A percentile compares a stretch with the other conserved stretches of the same genome.
Conservation (phyloP, 805 yeast genomes). For the Candida awuae region DNA sequence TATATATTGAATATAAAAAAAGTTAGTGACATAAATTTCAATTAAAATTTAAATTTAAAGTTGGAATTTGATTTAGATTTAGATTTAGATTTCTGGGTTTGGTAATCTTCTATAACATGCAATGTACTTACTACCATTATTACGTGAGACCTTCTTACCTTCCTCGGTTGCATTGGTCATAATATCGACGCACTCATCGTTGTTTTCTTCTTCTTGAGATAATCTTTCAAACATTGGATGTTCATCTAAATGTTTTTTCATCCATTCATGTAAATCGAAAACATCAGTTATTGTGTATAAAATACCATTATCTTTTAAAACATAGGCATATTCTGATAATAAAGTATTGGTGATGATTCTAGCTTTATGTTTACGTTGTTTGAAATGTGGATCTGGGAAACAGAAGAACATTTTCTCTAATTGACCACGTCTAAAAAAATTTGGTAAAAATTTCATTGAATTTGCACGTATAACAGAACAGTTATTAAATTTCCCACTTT, state of each 20-base stretch:
- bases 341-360: conserved; percentile 88
- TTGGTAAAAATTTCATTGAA: conserved; percentile 95
- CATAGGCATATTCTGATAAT: conserved; percentile 87
- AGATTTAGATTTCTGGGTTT: conserved; percentile 34
- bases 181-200: conserved; percentile 73
- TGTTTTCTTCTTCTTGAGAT: conserved; percentile 65
- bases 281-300: conserved; percentile 96
- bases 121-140: conserved; percentile 76
- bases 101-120: conserved; percentile 81
- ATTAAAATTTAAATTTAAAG: no score
- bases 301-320: conserved; percentile 76
- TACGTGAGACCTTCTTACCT: conserved; percentile 92
- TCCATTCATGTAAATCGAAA: conserved; percentile 88
- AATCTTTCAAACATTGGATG: conserved; percentile 89
- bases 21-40: no score
- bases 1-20: no score
- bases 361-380: conserved; percentile 95
- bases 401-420: conserved; percentile 91
- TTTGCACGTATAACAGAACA: conserved; percentile 88
- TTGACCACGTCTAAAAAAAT: conserved; percentile 79
- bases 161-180: conserved; percentile 96
- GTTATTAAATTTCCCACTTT: conserved; percentile 51
- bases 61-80: not conserved
- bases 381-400: conserved; percentile 99
- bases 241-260: conserved; percentile 83